Conservation (phyloP, 2,329 filamentous ascomycete species). For the Neoascochyta sp. region DNA sequence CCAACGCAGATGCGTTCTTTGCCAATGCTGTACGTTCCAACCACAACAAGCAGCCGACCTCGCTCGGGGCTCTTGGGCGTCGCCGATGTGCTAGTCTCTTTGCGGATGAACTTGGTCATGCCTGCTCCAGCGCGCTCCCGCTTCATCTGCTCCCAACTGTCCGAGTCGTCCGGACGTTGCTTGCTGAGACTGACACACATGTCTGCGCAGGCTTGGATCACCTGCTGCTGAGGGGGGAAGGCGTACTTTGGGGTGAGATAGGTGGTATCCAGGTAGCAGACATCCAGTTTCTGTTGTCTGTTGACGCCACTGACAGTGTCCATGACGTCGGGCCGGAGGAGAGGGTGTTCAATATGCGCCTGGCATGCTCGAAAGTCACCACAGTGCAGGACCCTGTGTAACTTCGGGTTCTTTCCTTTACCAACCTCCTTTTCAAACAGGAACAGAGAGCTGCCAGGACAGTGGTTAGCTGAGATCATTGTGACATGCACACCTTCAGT, state of each 20-base stretch:
- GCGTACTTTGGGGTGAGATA: conserved; percentile 95
- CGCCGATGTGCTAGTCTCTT: conserved; percentile 38
- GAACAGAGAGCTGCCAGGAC: conserved; percentile 89
- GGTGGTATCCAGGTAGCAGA: conserved; percentile 95
- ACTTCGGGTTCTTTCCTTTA: conserved; percentile 55
- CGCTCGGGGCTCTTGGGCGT: conserved; percentile 31
- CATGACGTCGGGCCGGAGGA: conserved; percentile 70
- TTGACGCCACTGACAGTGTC: conserved; percentile 68
- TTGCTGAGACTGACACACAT: conserved; percentile 77
- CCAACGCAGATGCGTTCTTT: conserved; percentile 95
- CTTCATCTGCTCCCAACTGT: conserved; percentile 57
- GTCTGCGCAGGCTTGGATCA: conserved; percentile 81
- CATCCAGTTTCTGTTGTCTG: conserved; percentile 82
- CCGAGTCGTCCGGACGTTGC: conserved; percentile 55
- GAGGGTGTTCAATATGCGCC: conserved; percentile 75
- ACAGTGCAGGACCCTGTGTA: conserved; percentile 85
- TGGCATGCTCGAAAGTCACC: conserved; percentile 92
- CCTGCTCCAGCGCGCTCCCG: conserved; percentile 52
- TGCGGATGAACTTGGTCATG: conserved; percentile 62
- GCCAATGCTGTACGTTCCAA: conserved; percentile 96
- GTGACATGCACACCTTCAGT: conserved; percentile 82
- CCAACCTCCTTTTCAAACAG: conserved; percentile 78
- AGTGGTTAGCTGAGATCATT: conserved; percentile 96
- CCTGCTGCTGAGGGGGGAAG: conserved; percentile 83
- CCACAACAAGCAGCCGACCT: conserved; percentile 80